Conservation (phyloP, 192 early-diverging fungal genomes). For the Dissophora globulifera region DNA sequence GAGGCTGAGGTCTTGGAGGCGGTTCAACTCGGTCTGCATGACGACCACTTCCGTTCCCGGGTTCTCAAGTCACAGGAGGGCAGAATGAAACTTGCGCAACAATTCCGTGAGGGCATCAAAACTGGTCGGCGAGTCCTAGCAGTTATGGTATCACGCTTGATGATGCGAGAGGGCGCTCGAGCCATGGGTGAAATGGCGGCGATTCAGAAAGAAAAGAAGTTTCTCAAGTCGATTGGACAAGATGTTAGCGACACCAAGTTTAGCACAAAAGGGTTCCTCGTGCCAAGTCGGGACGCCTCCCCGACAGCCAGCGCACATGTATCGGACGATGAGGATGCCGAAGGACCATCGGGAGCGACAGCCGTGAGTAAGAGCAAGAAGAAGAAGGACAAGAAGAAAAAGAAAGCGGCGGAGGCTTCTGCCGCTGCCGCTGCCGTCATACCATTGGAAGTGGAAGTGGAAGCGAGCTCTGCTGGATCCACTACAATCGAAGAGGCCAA, state of each 20-base stretch:
- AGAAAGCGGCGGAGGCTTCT: conserved; percentile 26
- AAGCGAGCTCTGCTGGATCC: too few species aligned
- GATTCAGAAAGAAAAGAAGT: conserved; percentile 61
- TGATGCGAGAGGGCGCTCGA: conserved; percentile 80
- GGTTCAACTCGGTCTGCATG: conserved; percentile 59
- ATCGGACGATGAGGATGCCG: conserved; percentile 34
- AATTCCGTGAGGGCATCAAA: conserved; percentile 75
- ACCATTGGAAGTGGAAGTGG: neutral
- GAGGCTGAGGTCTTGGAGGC: conserved; percentile 81
- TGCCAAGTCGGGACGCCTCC: conserved; percentile 42
- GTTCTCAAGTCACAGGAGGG: conserved; percentile 70
- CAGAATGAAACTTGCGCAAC: conserved; percentile 70
- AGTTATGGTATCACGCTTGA: conserved; percentile 75
- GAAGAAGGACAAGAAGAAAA: conserved; percentile 56
- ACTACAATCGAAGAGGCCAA: too few species aligned
- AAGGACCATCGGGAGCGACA: neutral
- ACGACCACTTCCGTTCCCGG: conserved; percentile 57
- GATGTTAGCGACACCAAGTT: conserved; percentile 40
- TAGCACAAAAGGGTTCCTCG: conserved; percentile 32
- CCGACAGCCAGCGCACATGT: conserved; percentile 44
- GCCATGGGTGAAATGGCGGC: conserved; percentile 70
- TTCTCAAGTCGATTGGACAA: conserved; percentile 64
- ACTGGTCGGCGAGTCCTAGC: conserved; percentile 75
- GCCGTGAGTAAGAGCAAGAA: conserved; percentile 55
- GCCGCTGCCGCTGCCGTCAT: conserved; percentile 12